Evolutionary conservation across 345 rosid species (phyloP).

Genomic region (Lenwebbia sp.): DNA sequence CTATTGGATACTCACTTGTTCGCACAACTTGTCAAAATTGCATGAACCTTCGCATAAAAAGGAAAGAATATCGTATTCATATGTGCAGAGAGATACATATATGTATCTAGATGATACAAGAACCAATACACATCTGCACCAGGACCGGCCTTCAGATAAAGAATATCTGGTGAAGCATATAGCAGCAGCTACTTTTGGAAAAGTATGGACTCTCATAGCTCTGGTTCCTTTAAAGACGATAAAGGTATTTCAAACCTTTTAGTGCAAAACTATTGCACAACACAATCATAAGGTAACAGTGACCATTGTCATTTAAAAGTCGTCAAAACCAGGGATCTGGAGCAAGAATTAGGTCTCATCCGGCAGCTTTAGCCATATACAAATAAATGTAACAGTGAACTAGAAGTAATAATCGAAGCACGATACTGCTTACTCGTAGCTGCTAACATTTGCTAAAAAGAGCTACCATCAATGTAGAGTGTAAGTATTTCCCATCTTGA

Average conservation of each 20-base stretch:
- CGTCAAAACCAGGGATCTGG: background rate
- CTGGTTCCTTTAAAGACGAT: background rate
- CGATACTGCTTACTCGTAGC: background rate
- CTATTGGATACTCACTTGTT: background rate
- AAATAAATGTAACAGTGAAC: background rate
- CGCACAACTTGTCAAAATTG: background rate
- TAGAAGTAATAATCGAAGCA: background rate
- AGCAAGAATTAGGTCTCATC: background rate
- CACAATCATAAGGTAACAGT: background rate
- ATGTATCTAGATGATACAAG: background rate
- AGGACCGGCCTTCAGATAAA: background rate
- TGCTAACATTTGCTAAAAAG: background rate
- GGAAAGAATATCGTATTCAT: background rate
- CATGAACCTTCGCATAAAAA: background rate
- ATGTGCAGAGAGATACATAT: background rate
- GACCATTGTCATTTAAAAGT: background rate
- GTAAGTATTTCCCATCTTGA: background rate
- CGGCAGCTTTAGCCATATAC: background rate
- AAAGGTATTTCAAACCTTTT: background rate
- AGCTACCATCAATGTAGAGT: background rate
- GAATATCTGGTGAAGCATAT: background rate
- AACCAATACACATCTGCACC: background rate
- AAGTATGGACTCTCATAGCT: background rate
- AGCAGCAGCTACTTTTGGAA: background rate
- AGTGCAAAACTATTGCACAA: background rate